Conservation (phyloP, 1,284 basidiomycete species). For the Apiotrichum veenhuisii region DNA sequence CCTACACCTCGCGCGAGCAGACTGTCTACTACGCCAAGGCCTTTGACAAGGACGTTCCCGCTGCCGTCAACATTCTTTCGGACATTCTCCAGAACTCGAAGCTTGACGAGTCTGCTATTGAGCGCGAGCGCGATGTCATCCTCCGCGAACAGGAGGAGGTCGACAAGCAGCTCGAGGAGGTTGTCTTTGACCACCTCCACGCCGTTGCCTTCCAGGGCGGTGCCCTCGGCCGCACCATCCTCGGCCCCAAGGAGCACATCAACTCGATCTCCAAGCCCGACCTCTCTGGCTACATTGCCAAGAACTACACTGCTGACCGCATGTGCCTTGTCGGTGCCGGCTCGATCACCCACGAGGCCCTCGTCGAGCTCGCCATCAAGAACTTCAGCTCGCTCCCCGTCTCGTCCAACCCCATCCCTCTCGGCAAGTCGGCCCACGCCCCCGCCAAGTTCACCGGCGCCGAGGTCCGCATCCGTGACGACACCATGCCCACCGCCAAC, state of each 20-base stretch:
- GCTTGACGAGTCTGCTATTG: conserved; percentile 81
- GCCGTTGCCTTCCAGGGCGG: conserved; percentile 84
- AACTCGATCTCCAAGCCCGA: conserved; percentile 91
- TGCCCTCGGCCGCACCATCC: conserved; percentile 93
- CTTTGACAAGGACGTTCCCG: conserved; percentile 91
- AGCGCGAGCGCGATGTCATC: conserved; percentile 96
- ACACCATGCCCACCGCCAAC: conserved; percentile 82
- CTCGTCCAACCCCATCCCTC: conserved; percentile 80
- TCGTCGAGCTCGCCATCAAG: conserved; percentile 91
- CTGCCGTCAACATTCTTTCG: conserved; percentile 92
- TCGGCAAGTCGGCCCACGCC: conserved; percentile 69
- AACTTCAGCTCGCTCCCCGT: conserved; percentile 87
- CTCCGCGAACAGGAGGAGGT: conserved; percentile 98
- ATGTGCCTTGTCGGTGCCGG: conserved; percentile 98
- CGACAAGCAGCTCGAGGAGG: conserved; percentile 96
- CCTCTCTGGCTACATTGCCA: conserved; percentile 87
- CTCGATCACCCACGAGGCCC: conserved; percentile 85
- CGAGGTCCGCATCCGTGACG: conserved; percentile 93
- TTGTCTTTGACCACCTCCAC: conserved; percentile 98
- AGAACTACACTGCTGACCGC: conserved; percentile 97
- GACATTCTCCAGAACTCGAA: conserved; percentile 99
- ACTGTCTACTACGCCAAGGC: conserved; percentile 99
- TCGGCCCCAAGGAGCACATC: conserved; percentile 95
- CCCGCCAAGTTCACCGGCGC: conserved; percentile 86
- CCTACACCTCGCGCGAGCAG: conserved; percentile 98